Evolutionary conservation across 164 flowering plant species (phyloP), one percentile per base, ranked within the genome.

Genomic region (Hamamelis virginiana): DNA sequence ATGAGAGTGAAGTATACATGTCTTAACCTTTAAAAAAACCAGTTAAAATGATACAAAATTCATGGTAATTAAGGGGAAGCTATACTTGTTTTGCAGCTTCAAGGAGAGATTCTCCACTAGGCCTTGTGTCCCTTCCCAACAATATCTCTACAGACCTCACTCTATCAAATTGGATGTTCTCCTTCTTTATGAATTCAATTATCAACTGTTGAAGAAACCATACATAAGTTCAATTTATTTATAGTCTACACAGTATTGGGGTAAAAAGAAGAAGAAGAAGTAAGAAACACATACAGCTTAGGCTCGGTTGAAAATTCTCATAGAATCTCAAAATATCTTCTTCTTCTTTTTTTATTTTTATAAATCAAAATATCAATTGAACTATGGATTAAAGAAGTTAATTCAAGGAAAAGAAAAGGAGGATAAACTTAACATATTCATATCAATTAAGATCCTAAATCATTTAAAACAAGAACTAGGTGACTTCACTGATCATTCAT

Each of bases 41-140:
- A 64, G 41, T 19, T 48, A 8, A 38, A 28, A 28, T 28, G 33
- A 65, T 19, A 23, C 27, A n/a, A 43, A 33, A 12, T 25, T 26
- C 63, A 27, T 14, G 12, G 48, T 11, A 57, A 41, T 21, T 53
- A 65, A 60, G 62, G 23, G 28, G 27, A 23, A 52, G 27, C 9
- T 47, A 62, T 86, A 92, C 98, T 41, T 84, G 85, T 76, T 87
- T 92, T 45, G 94, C 94, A 80, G 97, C 97, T 72, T 89, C 88
- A 45, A 92, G 85, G 27, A 94, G 94, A 75, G 82, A 69, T 70
- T 78, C 87, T 13, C 98, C 98, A 72, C 97, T 92, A 48, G 98
- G 97, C 80, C 97, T 86, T 21, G 98, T 94, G 67, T 94, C 98
- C 78, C 98, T 89, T 70, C 87, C 98, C 82, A 94, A 76, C 51